Base-by-base conservation (phyloP, 495 filamentous ascomycete species). In the Delitschia confertaspora region DNA sequence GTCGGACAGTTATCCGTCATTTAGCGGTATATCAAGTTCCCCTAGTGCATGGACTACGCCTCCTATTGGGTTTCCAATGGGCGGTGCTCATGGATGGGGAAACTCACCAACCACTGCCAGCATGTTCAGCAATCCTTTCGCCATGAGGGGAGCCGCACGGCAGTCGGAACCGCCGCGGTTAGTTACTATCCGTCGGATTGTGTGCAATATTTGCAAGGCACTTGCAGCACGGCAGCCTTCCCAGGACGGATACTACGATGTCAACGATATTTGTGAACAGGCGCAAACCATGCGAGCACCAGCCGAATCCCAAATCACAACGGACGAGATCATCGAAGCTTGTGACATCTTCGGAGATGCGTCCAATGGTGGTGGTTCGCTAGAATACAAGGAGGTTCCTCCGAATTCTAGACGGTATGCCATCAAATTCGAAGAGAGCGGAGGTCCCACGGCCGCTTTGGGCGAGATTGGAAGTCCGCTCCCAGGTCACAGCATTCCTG, bases 261-360 rank as follows among this genome's bases (percentile, higher is more conserved):
- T 88, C 31, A 69, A 74, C 9, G 62, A 65, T 11, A 71, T 95
- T 36, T 75, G 81, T 36, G 67, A 68, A 3, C 79, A 81, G 38
- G 69, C 93, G 9, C 77, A 85, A 22, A 58, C 70, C 33, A 62
- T 77, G 25, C 77, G 73, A 23, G 64, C 72, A 17, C 50, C 68
- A 0, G 63, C 60, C 27, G 80, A 86, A 29, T 63, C 72, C 1
- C 62, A 73, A 0, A 74, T 91, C 45, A 66, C 67, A 2, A 67
- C 83, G 38, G 66, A 75, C 21, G 88, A 94, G 49, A 70, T 98
- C 61, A 69, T 87, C n/a, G 82, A 85, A 34, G 85, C 93, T 42
- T 89, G 83, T 61, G 88, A 95, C 48, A 93, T 88, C 1, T 82
- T 91, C 58, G 91, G 91, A 44, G 93, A 84, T 54, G 57, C 68